Evolutionary conservation across 2,329 filamentous ascomycete species (phyloP), one percentile per base, ranked within the genome.

Genomic region (Chaetomium globosum): DNA sequence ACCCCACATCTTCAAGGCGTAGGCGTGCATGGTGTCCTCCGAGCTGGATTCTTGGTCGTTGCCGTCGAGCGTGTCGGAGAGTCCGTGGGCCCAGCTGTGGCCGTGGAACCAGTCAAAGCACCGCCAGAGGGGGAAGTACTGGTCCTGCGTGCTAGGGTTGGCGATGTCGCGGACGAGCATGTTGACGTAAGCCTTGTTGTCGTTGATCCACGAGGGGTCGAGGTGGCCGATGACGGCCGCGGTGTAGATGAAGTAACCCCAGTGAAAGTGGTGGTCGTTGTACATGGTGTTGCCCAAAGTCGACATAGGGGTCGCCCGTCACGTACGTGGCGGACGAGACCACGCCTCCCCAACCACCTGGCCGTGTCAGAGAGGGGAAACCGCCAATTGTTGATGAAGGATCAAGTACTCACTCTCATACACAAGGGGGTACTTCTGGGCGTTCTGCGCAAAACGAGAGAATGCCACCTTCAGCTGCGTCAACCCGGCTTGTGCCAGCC

Each of bases 1-100:
- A 4, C 93, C 95, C 95, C 95, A 98, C 88, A 98, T 92, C 81
- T 97, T 96, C 73, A 97, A 78, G 0, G 90, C 92, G 76, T 95
- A 97, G 7, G 87, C 86, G 66, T 90, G 89, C 87, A 97, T 93
- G 68, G 88, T 87, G 76, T 98, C 95, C 78, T 98, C 94, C 0
- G 91, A 94, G 54, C 89, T 92, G 33, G 91, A 95, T 76, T 98
- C 95, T 78, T 93, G 85, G 75, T 94, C 80, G 79, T 93, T 93
- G 67, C 91, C 91, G 75, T 94, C 90, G 63, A 80, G 80, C 46
- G 85, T 82, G 67, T 90, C 85, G 72, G 87, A 91, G 5, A 94
- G 78, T 1, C 91, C 91, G 63, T 92, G 92, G 2, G 94, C 94
- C 92, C 94, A 97, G 65, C 89, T 93, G 81, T 98, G 95, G 1